Base-by-base conservation (phyloP, 306 rosid genomes). In the Quillaja saponaria region DNA sequence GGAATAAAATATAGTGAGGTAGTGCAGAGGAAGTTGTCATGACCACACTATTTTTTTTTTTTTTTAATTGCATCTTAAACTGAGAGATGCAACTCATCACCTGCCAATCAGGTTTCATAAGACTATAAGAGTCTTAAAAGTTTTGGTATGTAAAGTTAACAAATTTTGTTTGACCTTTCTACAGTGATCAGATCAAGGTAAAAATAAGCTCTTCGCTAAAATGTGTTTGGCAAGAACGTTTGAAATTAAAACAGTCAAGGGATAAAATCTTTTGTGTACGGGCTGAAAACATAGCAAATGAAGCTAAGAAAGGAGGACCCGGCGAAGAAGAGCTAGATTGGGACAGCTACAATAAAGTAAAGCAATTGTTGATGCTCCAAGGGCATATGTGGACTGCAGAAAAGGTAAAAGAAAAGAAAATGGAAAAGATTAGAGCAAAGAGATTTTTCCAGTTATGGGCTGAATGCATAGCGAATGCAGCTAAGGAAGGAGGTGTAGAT, bases 141-240 rank as follows among this genome's bases (percentile, higher is more conserved):
- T 52, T 55, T 14, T 61, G 50, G 51, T 58, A 25, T 71, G 55
- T 54, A 28, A 21, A 50, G 39, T 60, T 13, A 72, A 61, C 60
- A 18, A 19, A 60, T 63, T 38, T 46, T 66, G 16, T 12, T 46
- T 49, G 16, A 49, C 38, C 64, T 67, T 74, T 66, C 55, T 86
- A 80, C 80, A 89, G 95, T 68, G 80, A 61, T 45, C 71, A 72
- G 73, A 71, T 59, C 73, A 92, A 87, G 87, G 80, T 64, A 42
- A 89, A 92, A 76, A 89, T 85, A 76, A 78, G 99, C 65, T 68
- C 66, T 73, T 67, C 95, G 0, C 77, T 79, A 11, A 76, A 58
- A 58, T 77, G 59, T 46, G 64, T 83, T 35, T 86, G 99, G 96
- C 72, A 66, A 61, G 77, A 70, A 80, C 87, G 87, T 49, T 69